Base-by-base conservation (phyloP, 2,329 filamentous ascomycete genomes). In the Pleochaeta shiraiana region DNA sequence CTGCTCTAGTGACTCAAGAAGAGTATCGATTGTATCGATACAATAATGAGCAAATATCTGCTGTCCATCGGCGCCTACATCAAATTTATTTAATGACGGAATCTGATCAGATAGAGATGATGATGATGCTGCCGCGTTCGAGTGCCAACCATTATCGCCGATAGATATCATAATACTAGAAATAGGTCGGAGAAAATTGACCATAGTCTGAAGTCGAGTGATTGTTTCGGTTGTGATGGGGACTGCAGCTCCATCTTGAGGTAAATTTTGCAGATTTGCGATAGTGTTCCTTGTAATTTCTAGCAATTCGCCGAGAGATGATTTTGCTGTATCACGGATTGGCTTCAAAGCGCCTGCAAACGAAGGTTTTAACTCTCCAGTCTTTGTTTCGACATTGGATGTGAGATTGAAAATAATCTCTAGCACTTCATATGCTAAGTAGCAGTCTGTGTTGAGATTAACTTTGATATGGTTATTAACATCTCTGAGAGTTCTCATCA, bases 351-450 rank as follows among this genome's bases (percentile, higher is more conserved):
- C 88, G 64, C 95, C 89, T 4, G 88, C 85, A 63, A 98, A 82
- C 5, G 89, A 82, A 33, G 82, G 79, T 73, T 95, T 95, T 65
- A 96, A 79, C 71, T 95, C 90, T 1, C 90, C 90, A 0, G 90
- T 95, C 67, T 86, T 84, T 4, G 82, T 81, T 67, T 95, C 92
- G 3, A 98, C 77, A 45, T 86, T 85, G 65, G 85, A 85, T 1
- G 90, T 90, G 60, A 95, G 79, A 14, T 81, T 81, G 0, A 89
- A 88, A 59, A 97, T 83, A 66, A 96, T 88, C 70, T 95, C 92
- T 34, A 95, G 88, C 34, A 97, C 88, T 73, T 98, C 93, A 73
- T 95, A 98, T 7, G 90, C 90, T 61, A 98, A 81, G 73, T 89
- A 97, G 74, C 92, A 97, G 74, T 98, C 93, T 0, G 90, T 95